Base-by-base conservation (phyloP, 176 grass and related monocot species). In the Aegilops longissima region DNA sequence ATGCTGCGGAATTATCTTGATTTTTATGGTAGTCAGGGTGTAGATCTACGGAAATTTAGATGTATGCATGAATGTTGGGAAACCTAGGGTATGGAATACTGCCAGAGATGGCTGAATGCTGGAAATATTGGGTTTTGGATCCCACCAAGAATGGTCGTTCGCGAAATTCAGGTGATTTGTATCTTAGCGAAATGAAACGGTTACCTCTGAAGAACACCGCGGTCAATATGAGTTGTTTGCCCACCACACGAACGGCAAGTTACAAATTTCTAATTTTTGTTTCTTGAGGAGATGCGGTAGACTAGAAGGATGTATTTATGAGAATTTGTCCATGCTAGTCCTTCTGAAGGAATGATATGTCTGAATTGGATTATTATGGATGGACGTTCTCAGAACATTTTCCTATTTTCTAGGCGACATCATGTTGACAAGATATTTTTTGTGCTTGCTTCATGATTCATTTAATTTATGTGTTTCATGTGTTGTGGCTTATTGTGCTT, bases 401-500 rank as follows among this genome's bases (percentile, higher is more conserved):
- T 24, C 9, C 20, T 62, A 16, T 63, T 42, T 76, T 59, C 13
- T 66, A 38, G 1, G 7, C 6, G 31, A 8, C 30, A 66, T 49
- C 2, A 39, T 38, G 35, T 9, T 33, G 36, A 11, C 4, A 82
- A 82, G 17, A 23, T 16, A 5, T 12, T 14, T 16, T 16, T 70
- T 31, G 6, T 64, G 31, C 66, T 84, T 77, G 8, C 38, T n/a
- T 80, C n/a, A 51, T 49, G 34, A 49, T 76, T 83, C 36, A n/a
- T 73, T 5, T 73, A 27, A 39, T 87, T 29, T 24, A 51, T 81
- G 31, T 68, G 40, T 87, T 87, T 38, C 12, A 74, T 42, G 5
- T 87, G 18, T 65, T n/a, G 64, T 66, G n/a, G 68, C 16, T 56
- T 44, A 17, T 89, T 76, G 66, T 59, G 24, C 68, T 51, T 66